Percentiles rank a stretch among this genome's conserved stretches.
Evolutionary conservation across 129 eudicot species (phyloP).

Genomic region (Pittosporum tobira): DNA sequence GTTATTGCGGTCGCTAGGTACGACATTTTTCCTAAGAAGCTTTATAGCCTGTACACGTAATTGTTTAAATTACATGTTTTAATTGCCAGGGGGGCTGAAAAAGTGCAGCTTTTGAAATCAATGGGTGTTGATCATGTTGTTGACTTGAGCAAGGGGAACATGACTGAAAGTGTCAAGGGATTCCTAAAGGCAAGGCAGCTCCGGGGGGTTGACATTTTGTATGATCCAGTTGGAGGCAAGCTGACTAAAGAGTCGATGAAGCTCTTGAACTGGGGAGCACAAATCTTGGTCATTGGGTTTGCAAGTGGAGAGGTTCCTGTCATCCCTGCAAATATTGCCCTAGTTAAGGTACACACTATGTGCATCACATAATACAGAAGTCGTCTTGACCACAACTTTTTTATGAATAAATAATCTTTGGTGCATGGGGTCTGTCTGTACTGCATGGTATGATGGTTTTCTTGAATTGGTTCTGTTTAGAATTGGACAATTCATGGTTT

Average conservation of each 20-base stretch:
- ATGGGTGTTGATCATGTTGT: conserved; percentile 87
- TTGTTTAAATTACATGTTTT: not conserved
- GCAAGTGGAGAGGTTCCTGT: conserved; percentile 94
- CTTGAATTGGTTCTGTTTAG: conserved; percentile 15
- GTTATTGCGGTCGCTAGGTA: conserved; percentile 93
- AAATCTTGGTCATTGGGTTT: conserved; percentile 84
- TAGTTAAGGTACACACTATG: conserved; percentile 94
- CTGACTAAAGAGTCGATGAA: conserved; percentile 70
- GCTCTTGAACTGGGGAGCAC: conserved; percentile 92
- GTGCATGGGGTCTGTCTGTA: not conserved
- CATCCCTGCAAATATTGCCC: conserved; percentile 87
- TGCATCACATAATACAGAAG: too few relatives aligned
- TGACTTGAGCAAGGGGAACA: conserved; percentile 54
- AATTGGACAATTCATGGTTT: conserved; percentile 98
- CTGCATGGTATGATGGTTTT: too few relatives aligned
- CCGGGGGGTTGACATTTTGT: conserved; percentile 81
- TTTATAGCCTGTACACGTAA: conserved; percentile 1
- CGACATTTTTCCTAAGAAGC: not conserved
- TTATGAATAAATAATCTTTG: not conserved
- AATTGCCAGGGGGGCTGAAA: conserved; percentile 56
- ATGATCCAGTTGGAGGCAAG: conserved; percentile 99
- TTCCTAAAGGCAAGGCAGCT: conserved; percentile 69
- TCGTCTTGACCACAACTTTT: too few relatives aligned
- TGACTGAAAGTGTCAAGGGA: conserved; percentile 60
- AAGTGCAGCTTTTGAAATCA: conserved; percentile 62